Percentiles rank a stretch among this genome's conserved stretches.
These are phyloP conservation scores for Chlamydomonas incerta DNA, from an alignment of 139 green algal species.

Conservation along the genomic window DNA sequence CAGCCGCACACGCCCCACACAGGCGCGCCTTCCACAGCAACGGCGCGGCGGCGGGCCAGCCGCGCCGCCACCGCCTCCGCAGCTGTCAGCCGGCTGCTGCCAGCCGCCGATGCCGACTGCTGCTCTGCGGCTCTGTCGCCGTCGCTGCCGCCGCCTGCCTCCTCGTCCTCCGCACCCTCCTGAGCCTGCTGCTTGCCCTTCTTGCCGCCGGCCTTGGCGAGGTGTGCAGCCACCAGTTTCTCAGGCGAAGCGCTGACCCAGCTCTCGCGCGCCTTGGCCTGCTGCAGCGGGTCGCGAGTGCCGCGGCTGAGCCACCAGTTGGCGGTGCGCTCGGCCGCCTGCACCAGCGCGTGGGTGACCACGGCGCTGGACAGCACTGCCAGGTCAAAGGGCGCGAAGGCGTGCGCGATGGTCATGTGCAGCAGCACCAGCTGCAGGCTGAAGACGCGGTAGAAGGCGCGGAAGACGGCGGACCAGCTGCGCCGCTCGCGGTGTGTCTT, in stretches of 20 bases:
- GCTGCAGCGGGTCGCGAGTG: neutral
- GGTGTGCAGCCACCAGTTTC: neutral
- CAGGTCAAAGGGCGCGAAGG: constrained; percentile 17
- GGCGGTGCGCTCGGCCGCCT: constrained; percentile 32
- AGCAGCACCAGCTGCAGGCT: constrained; percentile 72
- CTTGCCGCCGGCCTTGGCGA: neutral
- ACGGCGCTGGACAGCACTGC: constrained; percentile 44
- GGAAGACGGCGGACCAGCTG: constrained; percentile 54
- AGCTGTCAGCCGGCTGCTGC: constrained; percentile 18
- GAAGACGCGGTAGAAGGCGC: constrained; percentile 75
- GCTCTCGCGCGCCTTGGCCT: neutral
- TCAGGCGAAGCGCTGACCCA: neutral
- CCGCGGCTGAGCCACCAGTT: constrained; percentile 40
- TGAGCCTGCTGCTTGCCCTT: too few relatives aligned
- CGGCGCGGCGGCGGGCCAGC: neutral
- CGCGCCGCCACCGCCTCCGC: constrained; percentile 18
- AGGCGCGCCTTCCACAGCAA: constrained; percentile 14
- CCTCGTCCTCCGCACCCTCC: neutral
- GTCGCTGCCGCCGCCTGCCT: neutral
- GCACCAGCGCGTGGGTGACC: constrained; percentile 46
- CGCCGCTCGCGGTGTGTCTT: constrained; percentile 76
- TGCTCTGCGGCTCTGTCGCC: neutral
- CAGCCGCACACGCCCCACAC: constrained; percentile 42
- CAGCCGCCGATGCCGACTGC: neutral
- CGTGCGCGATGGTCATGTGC: constrained; percentile 55